phyloP scores from a whole-genome alignment of 2,329 filamentous ascomycete genomes.

The Pseudopyrenochaeta lycopersici region DNA sequence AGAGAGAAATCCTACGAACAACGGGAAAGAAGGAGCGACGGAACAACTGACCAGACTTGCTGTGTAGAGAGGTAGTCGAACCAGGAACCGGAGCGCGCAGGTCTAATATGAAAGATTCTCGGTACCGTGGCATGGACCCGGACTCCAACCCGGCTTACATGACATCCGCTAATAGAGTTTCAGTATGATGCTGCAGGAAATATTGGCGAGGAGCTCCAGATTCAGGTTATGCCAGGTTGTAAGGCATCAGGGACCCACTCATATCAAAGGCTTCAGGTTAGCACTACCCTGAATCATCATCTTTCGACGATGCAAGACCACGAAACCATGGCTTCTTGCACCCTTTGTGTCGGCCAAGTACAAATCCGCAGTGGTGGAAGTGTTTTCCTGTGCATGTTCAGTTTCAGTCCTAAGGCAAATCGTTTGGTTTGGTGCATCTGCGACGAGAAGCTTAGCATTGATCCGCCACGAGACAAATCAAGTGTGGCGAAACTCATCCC shows the following conservation, averaged over 20 bases:
- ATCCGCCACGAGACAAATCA: not conserved
- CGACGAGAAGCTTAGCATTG: constrained; percentile 28
- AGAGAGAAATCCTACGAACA: constrained; percentile 27
- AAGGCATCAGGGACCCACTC: constrained; percentile 18
- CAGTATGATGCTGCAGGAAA: constrained; percentile 27
- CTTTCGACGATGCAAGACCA: constrained; percentile 17
- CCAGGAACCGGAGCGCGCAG: constrained; percentile 15
- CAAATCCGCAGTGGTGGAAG: constrained; percentile 27
- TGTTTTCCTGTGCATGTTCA: constrained; percentile 28
- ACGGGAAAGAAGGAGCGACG: constrained; percentile 36
- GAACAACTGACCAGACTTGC: constrained; percentile 43
- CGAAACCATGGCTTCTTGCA: constrained; percentile 23
- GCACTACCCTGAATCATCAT: constrained; percentile 8
- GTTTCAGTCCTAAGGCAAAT: constrained; percentile 39
- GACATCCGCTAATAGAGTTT: constrained; percentile 25
- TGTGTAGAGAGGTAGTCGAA: constrained; percentile 28
- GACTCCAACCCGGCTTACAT: constrained; percentile 21
- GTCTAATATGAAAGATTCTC: constrained; percentile 36
- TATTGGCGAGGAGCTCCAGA: constrained; percentile 21
- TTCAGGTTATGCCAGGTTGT: constrained; percentile 21
- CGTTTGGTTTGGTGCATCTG: constrained; percentile 36
- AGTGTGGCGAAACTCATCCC: not conserved
- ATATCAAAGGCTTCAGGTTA: constrained; percentile 21
- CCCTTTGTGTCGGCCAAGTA: constrained; percentile 33
- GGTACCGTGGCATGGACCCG: constrained; percentile 14